Conservation (phyloP, 192 early-diverging fungal species). For the Backusella morwellensis region DNA sequence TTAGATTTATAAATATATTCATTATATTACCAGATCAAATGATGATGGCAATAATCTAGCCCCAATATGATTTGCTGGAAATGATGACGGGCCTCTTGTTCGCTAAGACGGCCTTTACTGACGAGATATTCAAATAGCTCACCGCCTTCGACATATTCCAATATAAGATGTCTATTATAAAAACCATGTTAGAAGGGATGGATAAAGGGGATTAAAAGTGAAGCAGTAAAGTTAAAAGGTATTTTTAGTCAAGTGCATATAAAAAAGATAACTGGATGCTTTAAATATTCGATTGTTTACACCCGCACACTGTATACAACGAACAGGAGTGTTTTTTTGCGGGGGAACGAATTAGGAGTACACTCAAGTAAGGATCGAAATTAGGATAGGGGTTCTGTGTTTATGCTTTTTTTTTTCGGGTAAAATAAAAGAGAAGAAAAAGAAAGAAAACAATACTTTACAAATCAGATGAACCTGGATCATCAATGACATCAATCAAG, state of each 20-base stretch:
- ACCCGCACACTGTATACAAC: background rate
- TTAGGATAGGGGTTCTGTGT: background rate
- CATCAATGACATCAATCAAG: constrained; percentile 45
- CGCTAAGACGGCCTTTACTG: constrained; percentile 54
- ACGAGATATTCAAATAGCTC: constrained; percentile 75
- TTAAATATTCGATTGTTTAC: constrained; percentile 1
- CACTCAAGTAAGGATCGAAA: constrained; percentile 4
- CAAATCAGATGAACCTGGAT: constrained; percentile 29
- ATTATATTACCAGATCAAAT: constrained; percentile 61
- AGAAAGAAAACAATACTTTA: constrained; percentile 13
- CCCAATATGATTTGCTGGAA: constrained; percentile 75
- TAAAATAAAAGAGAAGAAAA: background rate
- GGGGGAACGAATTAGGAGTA: background rate
- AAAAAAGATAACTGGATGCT: constrained; percentile 1
- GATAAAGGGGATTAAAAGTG: background rate
- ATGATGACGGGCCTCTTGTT: constrained; percentile 59
- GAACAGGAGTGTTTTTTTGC: background rate
- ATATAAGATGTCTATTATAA: constrained; percentile 52
- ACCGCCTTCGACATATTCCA: constrained; percentile 71
- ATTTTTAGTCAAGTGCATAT: constrained; percentile 1
- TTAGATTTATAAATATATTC: background rate
- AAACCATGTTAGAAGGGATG: background rate
- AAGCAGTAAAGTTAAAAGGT: background rate
- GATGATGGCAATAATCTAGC: constrained; percentile 65
- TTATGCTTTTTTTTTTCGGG: background rate